Percentiles rank a stretch among this genome's conserved stretches.
Conservation (phyloP, 1,139 yeast genomes). For the Suhomyces kunorum region DNA sequence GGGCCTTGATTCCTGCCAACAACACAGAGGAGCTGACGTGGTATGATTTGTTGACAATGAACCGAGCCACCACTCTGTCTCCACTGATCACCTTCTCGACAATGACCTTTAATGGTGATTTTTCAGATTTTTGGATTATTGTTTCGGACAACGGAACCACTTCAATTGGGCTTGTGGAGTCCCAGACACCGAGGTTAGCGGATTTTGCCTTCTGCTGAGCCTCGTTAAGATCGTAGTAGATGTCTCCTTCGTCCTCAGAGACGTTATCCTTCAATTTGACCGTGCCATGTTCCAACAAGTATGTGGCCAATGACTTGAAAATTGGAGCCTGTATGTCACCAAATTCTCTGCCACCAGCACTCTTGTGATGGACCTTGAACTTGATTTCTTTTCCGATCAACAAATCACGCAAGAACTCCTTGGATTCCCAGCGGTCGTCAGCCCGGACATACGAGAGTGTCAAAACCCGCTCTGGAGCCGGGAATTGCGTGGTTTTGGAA, state of each 20-base stretch:
- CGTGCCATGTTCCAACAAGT: conserved; percentile 58
- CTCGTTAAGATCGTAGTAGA: conserved; percentile 27
- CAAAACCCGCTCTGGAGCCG: conserved; percentile 59
- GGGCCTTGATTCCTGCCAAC: conserved; percentile 73
- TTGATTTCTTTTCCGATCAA: conserved; percentile 68
- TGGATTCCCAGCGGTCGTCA: conserved; percentile 55
- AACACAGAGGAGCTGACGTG: conserved; percentile 58
- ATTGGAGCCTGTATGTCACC: conserved; percentile 73
- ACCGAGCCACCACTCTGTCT: conserved; percentile 66
- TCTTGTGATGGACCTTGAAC: conserved; percentile 57
- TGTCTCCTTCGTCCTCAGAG: conserved; percentile 36
- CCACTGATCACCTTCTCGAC: conserved; percentile 80
- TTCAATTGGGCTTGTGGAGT: conserved; percentile 21
- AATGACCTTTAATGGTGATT: conserved; percentile 53
- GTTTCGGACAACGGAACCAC: conserved; percentile 37
- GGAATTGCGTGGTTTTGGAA: conserved; percentile 43
- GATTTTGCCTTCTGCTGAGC: conserved; percentile 55
- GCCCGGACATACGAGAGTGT: conserved; percentile 67
- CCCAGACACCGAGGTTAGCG: conserved; percentile 61
- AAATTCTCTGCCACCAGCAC: conserved; percentile 59
- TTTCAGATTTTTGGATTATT: conserved; percentile 39
- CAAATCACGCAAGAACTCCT: conserved; percentile 63
- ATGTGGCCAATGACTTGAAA: conserved; percentile 59
- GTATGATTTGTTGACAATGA: conserved; percentile 44
- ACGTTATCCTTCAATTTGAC: conserved; percentile 65